Evolutionary conservation across 2,329 filamentous ascomycete genomes (phyloP), one percentile per base, ranked within the genome.

Genomic region (Venturia aucupariae): DNA sequence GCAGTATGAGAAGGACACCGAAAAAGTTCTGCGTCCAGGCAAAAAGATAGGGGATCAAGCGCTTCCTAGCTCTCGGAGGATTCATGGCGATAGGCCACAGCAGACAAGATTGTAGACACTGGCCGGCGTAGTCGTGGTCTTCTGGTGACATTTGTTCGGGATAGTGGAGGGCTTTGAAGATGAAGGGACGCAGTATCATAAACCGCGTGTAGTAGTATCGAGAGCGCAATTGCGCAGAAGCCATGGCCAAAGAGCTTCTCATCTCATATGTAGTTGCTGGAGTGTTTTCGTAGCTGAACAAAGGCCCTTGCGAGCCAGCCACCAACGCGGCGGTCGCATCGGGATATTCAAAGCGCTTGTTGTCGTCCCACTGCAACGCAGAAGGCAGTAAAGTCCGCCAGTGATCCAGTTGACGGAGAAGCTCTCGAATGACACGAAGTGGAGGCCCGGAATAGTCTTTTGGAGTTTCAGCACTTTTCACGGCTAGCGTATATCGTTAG

Each of bases 11-110:
- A 30, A 87, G 74, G 30, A 86, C 81, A 3, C 81, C 81, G 55
- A 87, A 76, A 51, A 87, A 77, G 66, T 85, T 85, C 67, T 86
- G 84, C 10, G 83, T 84, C 81, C 84, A 87, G 63, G 84, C 83
- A 69, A 85, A 86, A 1, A 83, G 69, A 64, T 82, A 81, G 0
- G 84, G 84, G 0, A 87, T 74, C 5, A 87, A 76, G 42, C 84
- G 75, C 72, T 87, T 87, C 70, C 81, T 81, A 63, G 80, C 76
- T 66, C 81, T 81, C 0, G 81, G 78, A 0, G 84, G 84, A 8
- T 82, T 80, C 74, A 86, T 79, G 27, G 80, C 77, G 30, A 87
- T 76, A 1, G 85, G 84, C 85, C 85, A 87, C 64, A 81, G 77
- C 17, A 86, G 74, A n/a, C 79, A 81, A 1, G 82, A 78, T 67